Conservation (phyloP, 495 filamentous ascomycete species). For the Amorphotheca resinae region DNA sequence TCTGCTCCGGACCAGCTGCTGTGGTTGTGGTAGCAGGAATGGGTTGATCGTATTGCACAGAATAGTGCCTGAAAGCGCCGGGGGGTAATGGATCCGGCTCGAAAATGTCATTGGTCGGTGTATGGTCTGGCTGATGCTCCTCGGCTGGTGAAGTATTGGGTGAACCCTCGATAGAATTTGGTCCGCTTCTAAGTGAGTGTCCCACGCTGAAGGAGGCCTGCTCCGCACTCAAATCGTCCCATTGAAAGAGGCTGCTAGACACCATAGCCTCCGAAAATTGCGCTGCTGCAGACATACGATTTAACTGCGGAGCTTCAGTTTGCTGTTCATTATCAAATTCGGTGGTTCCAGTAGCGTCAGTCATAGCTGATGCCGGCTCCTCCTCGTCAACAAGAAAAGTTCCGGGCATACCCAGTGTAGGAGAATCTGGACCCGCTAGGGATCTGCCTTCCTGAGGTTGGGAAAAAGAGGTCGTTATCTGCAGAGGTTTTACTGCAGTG, state of each 20-base stretch:
- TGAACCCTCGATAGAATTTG: conserved; percentile 50
- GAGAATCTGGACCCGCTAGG: conserved; percentile 38
- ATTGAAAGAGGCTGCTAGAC: conserved; percentile 6
- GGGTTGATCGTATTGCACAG: background rate
- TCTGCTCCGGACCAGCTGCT: conserved; percentile 6
- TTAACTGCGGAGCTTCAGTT: conserved; percentile 33
- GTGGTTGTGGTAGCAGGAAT: conserved; percentile 9
- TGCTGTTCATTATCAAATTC: conserved; percentile 62
- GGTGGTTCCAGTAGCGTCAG: conserved; percentile 48
- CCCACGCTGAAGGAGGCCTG: conserved; percentile 14
- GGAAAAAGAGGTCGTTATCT: conserved; percentile 17
- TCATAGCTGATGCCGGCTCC: conserved; percentile 35
- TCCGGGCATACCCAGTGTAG: conserved; percentile 55
- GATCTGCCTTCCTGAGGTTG: background rate
- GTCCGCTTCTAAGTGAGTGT: background rate
- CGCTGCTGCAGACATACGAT: conserved; percentile 14
- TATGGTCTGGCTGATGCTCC: conserved; percentile 13
- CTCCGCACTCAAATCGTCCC: conserved; percentile 14
- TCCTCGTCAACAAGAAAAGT: conserved; percentile 38
- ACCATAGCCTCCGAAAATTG: conserved; percentile 7
- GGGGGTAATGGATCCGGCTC: conserved; percentile 7
- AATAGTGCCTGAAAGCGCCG: conserved; percentile 4
- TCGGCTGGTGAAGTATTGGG: conserved; percentile 33
- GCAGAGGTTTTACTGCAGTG: conserved; percentile 8
- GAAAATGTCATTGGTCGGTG: conserved; percentile 12